A percentile compares a stretch with the other conserved stretches of the same genome.
phyloP scores from a whole-genome alignment of 1,139 yeast genomes.

The Geotrichum fermentans region DNA sequence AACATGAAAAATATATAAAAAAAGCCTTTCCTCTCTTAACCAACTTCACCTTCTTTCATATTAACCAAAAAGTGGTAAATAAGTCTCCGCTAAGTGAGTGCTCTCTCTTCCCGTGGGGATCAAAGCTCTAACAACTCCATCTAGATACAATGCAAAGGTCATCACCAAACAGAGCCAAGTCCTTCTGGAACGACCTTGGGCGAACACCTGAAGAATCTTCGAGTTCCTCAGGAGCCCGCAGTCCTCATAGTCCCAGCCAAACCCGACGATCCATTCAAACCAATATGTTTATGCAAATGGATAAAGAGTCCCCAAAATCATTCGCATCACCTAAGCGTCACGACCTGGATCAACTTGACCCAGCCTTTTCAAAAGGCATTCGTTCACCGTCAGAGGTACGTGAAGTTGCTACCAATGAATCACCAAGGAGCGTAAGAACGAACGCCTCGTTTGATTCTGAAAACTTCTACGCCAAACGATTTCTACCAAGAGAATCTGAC shows the following conservation, averaged over 20 bases:
- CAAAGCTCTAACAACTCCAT: too few relatives aligned
- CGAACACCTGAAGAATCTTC: constrained; percentile 1
- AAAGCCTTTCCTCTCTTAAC: too few relatives aligned
- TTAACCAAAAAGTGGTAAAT: too few relatives aligned
- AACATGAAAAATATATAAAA: too few relatives aligned
- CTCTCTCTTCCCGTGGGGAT: too few relatives aligned
- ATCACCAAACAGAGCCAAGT: constrained; percentile 6
- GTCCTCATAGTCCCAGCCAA: neutral
- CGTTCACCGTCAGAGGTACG: neutral
- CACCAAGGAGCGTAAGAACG: neutral
- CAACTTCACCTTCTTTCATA: too few relatives aligned
- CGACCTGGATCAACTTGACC: neutral
- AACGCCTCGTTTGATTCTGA: neutral
- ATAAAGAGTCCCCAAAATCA: constrained; percentile 2
- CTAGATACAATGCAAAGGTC: too few relatives aligned
- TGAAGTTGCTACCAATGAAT: neutral
- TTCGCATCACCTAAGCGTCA: neutral
- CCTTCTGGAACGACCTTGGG: constrained; percentile 13
- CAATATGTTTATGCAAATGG: constrained; percentile 8
- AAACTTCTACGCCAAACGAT: neutral
- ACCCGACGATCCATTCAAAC: constrained; percentile 3
- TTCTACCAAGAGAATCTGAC: constrained; percentile 7
- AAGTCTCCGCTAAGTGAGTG: too few relatives aligned
- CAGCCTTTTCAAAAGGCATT: neutral
- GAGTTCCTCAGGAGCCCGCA: neutral